phyloP scores from a whole-genome alignment of 371 early-diverging fungal genomes.

The Choanephora cucurbitarum region DNA sequence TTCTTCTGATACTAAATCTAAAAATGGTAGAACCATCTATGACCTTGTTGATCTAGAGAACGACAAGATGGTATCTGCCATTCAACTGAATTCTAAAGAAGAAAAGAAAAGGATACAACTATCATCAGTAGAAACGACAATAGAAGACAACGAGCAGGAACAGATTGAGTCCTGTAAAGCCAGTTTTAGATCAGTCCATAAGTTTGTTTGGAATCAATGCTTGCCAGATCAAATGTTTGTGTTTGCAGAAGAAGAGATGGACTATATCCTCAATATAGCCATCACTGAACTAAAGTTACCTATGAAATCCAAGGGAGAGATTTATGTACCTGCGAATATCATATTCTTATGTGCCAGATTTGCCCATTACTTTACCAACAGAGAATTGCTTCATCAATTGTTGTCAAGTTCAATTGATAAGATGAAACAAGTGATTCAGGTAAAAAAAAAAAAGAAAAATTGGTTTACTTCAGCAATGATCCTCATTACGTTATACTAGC shows the following conservation, averaged over 20 bases:
- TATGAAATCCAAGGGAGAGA: constrained; percentile 54
- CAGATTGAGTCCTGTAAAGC: constrained; percentile 22
- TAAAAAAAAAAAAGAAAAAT: constrained; percentile 16
- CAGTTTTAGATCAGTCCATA: constrained; percentile 42
- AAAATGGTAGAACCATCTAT: constrained; percentile 73
- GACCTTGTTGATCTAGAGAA: constrained; percentile 72
- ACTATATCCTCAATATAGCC: constrained; percentile 69
- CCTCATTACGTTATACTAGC: no score
- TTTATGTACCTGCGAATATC: constrained; percentile 80
- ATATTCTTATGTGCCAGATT: constrained; percentile 87
- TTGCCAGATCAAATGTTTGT: constrained; percentile 91
- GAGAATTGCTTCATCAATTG: constrained; percentile 72
- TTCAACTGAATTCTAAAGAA: constrained; percentile 5
- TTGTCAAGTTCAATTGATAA: constrained; percentile 58
- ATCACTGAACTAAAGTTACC: constrained; percentile 64
- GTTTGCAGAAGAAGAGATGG: constrained; percentile 69
- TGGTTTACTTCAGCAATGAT: no score
- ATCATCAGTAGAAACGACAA: constrained; percentile 7
- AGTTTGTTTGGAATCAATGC: constrained; percentile 80
- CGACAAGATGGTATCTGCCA: constrained; percentile 51
- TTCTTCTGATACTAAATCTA: constrained; percentile 61
- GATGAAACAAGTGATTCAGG: constrained; percentile 63
- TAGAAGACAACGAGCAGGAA: constrained; percentile 7
- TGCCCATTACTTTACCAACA: constrained; percentile 74
- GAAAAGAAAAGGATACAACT: not conserved